These are phyloP conservation scores for Clitopilus passeckerianus DNA, from an alignment of 768 basidiomycete species.

Conservation along the genomic window DNA sequence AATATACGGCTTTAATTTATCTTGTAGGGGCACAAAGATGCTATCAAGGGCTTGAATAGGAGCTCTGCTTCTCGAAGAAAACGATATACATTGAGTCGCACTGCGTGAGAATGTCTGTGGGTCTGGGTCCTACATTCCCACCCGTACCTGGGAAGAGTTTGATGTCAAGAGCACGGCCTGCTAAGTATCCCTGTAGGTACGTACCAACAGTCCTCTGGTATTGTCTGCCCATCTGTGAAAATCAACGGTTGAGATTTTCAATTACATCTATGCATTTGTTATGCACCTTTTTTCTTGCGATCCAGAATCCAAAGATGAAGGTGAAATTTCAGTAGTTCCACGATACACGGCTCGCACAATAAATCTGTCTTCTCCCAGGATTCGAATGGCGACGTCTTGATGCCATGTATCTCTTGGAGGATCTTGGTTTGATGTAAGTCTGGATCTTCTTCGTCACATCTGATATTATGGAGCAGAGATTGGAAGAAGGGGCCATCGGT, in stretches of 20 bases:
- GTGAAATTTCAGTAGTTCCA: conserved; percentile 15
- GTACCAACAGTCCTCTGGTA: conserved; percentile 21
- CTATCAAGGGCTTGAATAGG: neutral
- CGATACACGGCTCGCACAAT: conserved; percentile 24
- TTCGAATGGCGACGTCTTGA: conserved; percentile 8
- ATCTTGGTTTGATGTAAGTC: conserved; percentile 5
- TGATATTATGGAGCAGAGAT: neutral
- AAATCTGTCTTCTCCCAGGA: conserved; percentile 23
- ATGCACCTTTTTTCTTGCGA: conserved; percentile 14
- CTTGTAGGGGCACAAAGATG: neutral
- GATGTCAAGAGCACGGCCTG: neutral
- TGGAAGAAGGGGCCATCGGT: neutral
- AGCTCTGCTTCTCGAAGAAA: neutral
- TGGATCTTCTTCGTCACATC: neutral
- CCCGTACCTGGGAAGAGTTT: conserved; percentile 20
- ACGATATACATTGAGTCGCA: conserved; percentile 18
- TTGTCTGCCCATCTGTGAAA: conserved; percentile 6
- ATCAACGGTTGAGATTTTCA: neutral
- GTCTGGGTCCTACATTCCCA: conserved; percentile 24
- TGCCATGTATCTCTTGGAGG: conserved; percentile 9
- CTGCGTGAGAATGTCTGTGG: conserved; percentile 16
- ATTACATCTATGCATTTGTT: neutral
- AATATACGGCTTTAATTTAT: neutral
- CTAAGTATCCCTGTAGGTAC: too few relatives aligned
- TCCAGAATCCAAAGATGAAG: conserved; percentile 22